These are phyloP conservation scores for Clavispora santaluciae DNA, from an alignment of 805 yeast genomes.

Conservation along the genomic window DNA sequence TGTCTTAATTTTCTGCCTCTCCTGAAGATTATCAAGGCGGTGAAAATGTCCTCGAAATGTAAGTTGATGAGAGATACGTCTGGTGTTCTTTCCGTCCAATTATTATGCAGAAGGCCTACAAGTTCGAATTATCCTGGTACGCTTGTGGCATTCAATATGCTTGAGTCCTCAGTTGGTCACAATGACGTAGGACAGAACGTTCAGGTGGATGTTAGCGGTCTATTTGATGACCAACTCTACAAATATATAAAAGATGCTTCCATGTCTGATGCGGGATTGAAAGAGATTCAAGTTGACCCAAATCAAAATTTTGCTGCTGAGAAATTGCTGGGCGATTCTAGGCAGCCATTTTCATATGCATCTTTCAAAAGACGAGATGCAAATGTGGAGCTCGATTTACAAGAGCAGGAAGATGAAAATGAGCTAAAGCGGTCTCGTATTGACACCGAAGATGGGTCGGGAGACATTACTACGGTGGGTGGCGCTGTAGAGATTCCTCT, in stretches of 20 bases:
- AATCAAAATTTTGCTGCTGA: slow-evolving; percentile 4
- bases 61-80: slow-evolving; percentile 32
- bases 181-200: slow-evolving; percentile 10
- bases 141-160: slow-evolving; percentile 36
- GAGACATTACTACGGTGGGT: slow-evolving; percentile 28
- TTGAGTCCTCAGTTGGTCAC: slow-evolving; percentile 22
- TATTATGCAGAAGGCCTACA: slow-evolving; percentile 30
- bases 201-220: slow-evolving; percentile 14
- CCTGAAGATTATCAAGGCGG: slow-evolving; percentile 30
- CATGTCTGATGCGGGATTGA: not conserved
- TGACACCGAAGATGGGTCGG: slow-evolving; percentile 20
- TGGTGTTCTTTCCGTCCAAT: slow-evolving; percentile 35
- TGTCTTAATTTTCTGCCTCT: slow-evolving; percentile 31
- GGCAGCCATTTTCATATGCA: slow-evolving; percentile 10
- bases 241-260: slow-evolving; percentile 16
- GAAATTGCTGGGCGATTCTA: not conserved
- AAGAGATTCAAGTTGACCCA: not conserved
- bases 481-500: slow-evolving; percentile 45
- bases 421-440: slow-evolving; percentile 13
- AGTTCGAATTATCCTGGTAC: slow-evolving; percentile 31
- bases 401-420: not conserved
- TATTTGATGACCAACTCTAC: slow-evolving; percentile 26
- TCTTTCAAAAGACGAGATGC: slow-evolving; percentile 4
- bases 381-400: not conserved
- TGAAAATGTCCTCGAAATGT: slow-evolving; percentile 35